Conservation (phyloP, 768 basidiomycete genomes). For the Leucosporidium creatinivorum region DNA sequence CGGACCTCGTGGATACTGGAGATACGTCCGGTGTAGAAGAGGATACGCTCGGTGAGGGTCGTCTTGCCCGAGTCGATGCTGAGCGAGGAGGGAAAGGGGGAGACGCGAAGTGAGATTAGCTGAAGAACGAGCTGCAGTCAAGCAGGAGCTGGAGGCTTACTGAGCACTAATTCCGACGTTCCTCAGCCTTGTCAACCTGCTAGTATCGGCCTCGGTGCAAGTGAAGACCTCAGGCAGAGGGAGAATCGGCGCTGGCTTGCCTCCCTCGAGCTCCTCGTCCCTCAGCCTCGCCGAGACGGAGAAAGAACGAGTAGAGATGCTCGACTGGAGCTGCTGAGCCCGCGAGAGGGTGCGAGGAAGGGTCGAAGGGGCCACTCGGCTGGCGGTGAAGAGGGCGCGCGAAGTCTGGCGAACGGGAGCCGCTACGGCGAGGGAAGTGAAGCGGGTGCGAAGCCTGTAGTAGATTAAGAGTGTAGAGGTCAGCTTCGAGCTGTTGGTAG, state of each 20-base stretch:
- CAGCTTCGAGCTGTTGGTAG: too few relatives aligned
- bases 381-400: neutral
- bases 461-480: too few relatives aligned
- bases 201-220: slow-evolving; percentile 47
- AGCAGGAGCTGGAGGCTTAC: neutral
- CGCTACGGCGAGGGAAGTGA: too few relatives aligned
- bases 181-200: slow-evolving; percentile 65
- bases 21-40: slow-evolving; percentile 94
- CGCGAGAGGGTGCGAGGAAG: neutral
- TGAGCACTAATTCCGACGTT: slow-evolving; percentile 96
- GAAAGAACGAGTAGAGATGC: neutral
- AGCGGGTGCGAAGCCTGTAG: too few relatives aligned
- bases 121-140: neutral
- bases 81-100: neutral
- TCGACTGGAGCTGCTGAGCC: neutral
- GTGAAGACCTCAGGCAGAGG: slow-evolving; percentile 22
- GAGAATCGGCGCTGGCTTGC: slow-evolving; percentile 19
- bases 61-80: slow-evolving; percentile 80
- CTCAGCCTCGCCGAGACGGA: neutral
- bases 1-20: slow-evolving; percentile 95
- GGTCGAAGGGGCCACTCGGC: neutral
- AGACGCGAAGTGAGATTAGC: slow-evolving; percentile 34
- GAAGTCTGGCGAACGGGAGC: neutral
- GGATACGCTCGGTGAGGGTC: slow-evolving; percentile 87
- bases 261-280: slow-evolving; percentile 6